A percentile compares a stretch with the other conserved stretches of the same genome.
phyloP scores from a whole-genome alignment of 2,329 filamentous ascomycete species.

The Metarhizium rileyi region DNA sequence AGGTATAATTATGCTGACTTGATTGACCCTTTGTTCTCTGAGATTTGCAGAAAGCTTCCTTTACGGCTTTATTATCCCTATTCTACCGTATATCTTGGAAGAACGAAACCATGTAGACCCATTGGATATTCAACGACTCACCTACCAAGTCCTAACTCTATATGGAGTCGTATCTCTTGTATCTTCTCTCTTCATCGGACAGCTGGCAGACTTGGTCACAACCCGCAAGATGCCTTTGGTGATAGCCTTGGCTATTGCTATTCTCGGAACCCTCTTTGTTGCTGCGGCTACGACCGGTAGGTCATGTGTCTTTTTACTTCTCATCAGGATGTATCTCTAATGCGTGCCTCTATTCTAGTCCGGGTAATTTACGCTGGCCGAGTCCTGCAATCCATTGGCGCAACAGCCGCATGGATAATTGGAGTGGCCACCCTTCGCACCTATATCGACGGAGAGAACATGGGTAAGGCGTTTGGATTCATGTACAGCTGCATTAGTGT shows the following conservation, averaged over 20 bases:
- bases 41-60: not conserved
- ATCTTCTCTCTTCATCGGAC: conserved; percentile 1
- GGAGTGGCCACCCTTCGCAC: not conserved
- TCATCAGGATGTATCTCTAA: not conserved
- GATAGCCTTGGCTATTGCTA: not conserved
- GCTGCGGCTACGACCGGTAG: not conserved
- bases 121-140: not conserved
- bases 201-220: not conserved
- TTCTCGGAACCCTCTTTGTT: not conserved
- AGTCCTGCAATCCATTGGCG: not conserved
- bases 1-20: not conserved
- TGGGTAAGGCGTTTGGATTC: not conserved
- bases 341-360: not conserved
- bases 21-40: not conserved
- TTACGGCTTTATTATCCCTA: conserved; percentile 1
- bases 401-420: conserved; percentile 1
- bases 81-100: not conserved
- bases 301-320: not conserved
- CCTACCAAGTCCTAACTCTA: not conserved
- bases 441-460: not conserved
- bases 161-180: not conserved
- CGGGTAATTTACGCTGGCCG: not conserved
- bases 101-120: conserved; percentile 1
- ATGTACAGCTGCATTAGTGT: not conserved
- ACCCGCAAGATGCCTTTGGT: not conserved